Evolutionary conservation across 495 filamentous ascomycete genomes (phyloP).

Genomic region (Umbilicaria muhlenbergii): DNA sequence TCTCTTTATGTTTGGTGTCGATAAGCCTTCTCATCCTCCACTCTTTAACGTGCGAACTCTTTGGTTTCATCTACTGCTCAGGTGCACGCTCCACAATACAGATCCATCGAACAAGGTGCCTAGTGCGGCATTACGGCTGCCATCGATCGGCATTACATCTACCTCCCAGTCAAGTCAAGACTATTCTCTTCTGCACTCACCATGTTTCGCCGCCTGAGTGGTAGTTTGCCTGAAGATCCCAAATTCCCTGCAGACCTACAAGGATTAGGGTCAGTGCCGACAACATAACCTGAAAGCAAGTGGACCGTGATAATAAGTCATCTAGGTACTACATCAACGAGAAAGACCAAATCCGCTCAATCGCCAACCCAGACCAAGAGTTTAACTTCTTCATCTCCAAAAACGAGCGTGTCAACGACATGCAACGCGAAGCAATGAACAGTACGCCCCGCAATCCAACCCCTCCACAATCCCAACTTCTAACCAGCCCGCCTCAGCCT

Average conservation of each 20-base stretch:
- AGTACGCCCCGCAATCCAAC: conserved; percentile 23
- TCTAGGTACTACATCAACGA: conserved; percentile 55
- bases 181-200: background rate
- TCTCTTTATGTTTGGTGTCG: too few relatives aligned
- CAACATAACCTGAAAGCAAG: background rate
- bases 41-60: too few relatives aligned
- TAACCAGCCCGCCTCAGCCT: conserved; percentile 28
- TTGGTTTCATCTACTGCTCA: too few relatives aligned
- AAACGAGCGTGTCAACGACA: conserved; percentile 55
- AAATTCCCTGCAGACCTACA: conserved; percentile 44
- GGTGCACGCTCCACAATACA: too few relatives aligned
- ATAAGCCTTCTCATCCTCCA: too few relatives aligned
- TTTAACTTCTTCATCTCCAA: conserved; percentile 60
- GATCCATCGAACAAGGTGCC: too few relatives aligned
- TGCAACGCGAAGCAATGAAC: conserved; percentile 55
- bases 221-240: conserved; percentile 55
- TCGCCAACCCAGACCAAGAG: conserved; percentile 45
- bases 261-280: conserved; percentile 46
- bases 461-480: background rate
- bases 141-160: too few relatives aligned
- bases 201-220: conserved; percentile 56
- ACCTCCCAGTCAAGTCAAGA: background rate
- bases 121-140: too few relatives aligned
- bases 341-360: conserved; percentile 53
- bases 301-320: background rate